Base-by-base conservation (phyloP, 139 green algal species). In the Coccomyxa sp. region DNA sequence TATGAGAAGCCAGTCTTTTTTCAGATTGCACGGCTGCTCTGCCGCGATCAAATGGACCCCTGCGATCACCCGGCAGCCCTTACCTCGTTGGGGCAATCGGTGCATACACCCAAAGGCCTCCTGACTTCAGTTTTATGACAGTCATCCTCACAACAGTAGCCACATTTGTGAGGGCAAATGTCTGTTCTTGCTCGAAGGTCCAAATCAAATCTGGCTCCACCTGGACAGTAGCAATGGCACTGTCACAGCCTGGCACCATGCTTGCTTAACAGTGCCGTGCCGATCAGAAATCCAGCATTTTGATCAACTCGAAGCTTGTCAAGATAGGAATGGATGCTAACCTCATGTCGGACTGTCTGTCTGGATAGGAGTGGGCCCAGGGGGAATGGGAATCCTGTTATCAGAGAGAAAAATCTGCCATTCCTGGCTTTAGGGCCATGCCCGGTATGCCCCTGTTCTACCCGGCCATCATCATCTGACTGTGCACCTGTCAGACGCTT, bases 381-480 rank as follows among this genome's bases (percentile, higher is more conserved):
- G 0, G 95, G 95, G 76, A 98, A 98, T 1, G 95, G 95, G 74
- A 96, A 98, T 0, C 95, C 95, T 15, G 93, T 98, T 59, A 97
- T 21, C 81, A 81, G 30, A 28, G n/a, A 27, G 23, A 28, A 78
- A 11, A 21, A 78, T 28, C n/a, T 21, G 18, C 63, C 63, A 21
- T 71, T 21, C 9, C 63, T 21, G 63, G 63, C 63, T 25, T 71
- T 9, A 38, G 71, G 27, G 25, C 71, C 71, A 45, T 21, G 18
- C 18, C 18, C 18, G 63, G 63, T 71, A 28, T 25, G 1, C 63
- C 63, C 63, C 63, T 71, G 18, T 11, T 28, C 10, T 9, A 71
- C 63, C 18, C 63, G 4, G 63, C 63, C 63, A 25, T 71, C 63
- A 25, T 71, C 63, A 25, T 71, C 63, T 71, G 63, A 25, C 63